Conservation (phyloP, 179 eudicot genomes). For the Beta lomatogona region DNA sequence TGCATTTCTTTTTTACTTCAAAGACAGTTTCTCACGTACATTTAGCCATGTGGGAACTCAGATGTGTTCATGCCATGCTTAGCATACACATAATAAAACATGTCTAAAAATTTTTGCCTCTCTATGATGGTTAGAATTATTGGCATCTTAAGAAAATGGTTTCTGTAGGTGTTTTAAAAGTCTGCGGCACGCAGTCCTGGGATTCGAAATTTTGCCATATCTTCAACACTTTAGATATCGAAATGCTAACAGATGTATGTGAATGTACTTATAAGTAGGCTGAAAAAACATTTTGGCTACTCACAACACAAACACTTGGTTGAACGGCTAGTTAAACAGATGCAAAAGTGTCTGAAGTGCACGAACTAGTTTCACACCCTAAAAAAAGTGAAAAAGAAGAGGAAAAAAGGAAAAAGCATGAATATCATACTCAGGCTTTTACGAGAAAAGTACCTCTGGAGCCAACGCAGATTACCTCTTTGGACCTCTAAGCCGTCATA, state of each 20-base stretch:
- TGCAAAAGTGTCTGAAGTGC: not conserved
- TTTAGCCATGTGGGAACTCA: not conserved
- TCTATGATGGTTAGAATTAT: not conserved
- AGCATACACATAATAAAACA: not conserved
- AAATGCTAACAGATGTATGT: not conserved
- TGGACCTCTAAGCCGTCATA: too few relatives aligned
- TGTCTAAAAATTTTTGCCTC: not conserved
- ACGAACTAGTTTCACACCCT: not conserved
- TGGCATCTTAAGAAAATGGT: not conserved
- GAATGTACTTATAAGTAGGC: not conserved
- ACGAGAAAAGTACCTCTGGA: too few relatives aligned
- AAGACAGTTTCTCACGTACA: too few relatives aligned
- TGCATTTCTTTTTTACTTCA: not conserved
- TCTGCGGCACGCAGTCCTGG: not conserved
- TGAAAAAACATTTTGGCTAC: too few relatives aligned
- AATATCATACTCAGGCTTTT: too few relatives aligned
- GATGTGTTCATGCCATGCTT: not conserved
- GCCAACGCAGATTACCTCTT: too few relatives aligned
- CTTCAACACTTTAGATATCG: too few relatives aligned
- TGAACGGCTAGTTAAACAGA: not conserved
- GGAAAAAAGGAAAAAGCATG: too few relatives aligned
- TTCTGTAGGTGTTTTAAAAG: not conserved
- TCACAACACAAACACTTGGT: not conserved
- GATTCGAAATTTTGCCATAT: too few relatives aligned
- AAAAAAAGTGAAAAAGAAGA: too few relatives aligned